Conservation (phyloP, 2,329 filamentous ascomycete genomes). For the Huntiella omanensis region DNA sequence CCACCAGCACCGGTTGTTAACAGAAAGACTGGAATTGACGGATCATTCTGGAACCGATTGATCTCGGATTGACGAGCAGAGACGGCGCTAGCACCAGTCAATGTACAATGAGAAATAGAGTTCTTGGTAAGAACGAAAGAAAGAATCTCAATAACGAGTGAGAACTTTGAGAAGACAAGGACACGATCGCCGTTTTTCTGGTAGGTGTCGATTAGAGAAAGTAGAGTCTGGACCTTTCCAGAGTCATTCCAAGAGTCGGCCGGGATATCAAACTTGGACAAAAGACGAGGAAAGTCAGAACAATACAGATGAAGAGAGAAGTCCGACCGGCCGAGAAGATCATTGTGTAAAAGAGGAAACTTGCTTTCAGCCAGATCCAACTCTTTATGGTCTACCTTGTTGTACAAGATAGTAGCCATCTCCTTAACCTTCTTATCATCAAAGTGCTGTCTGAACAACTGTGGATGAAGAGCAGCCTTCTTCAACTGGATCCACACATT, state of each 20-base stretch:
- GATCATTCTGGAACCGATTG: slow-evolving; percentile 63
- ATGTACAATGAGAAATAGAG: slow-evolving; percentile 58
- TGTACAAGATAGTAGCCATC: slow-evolving; percentile 61
- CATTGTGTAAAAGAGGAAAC: slow-evolving; percentile 32
- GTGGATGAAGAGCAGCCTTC: slow-evolving; percentile 78
- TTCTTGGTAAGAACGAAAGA: slow-evolving; percentile 60
- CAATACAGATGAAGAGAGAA: slow-evolving; percentile 50
- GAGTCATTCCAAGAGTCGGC: slow-evolving; percentile 37
- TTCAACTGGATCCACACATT: slow-evolving; percentile 80
- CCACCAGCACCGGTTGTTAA: slow-evolving; percentile 86
- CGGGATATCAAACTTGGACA: slow-evolving; percentile 34
- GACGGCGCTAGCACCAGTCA: slow-evolving; percentile 72
- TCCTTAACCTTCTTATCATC: slow-evolving; percentile 53
- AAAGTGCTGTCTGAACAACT: slow-evolving; percentile 71
- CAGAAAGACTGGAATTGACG: slow-evolving; percentile 71
- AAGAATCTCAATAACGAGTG: slow-evolving; percentile 76
- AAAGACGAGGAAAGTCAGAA: slow-evolving; percentile 33
- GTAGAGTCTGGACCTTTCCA: slow-evolving; percentile 71
- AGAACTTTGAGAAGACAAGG: slow-evolving; percentile 86
- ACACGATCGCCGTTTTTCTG: slow-evolving; percentile 67
- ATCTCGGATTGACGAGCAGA: slow-evolving; percentile 71
- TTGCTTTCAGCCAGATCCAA: slow-evolving; percentile 32
- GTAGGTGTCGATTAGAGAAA: slow-evolving; percentile 55
- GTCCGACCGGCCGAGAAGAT: slow-evolving; percentile 40
- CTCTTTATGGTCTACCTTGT: slow-evolving; percentile 40